Percentiles rank a stretch among this genome's conserved stretches.
Evolutionary conservation across 768 basidiomycete genomes (phyloP).

Genomic region (Crassisporium funariophilum): DNA sequence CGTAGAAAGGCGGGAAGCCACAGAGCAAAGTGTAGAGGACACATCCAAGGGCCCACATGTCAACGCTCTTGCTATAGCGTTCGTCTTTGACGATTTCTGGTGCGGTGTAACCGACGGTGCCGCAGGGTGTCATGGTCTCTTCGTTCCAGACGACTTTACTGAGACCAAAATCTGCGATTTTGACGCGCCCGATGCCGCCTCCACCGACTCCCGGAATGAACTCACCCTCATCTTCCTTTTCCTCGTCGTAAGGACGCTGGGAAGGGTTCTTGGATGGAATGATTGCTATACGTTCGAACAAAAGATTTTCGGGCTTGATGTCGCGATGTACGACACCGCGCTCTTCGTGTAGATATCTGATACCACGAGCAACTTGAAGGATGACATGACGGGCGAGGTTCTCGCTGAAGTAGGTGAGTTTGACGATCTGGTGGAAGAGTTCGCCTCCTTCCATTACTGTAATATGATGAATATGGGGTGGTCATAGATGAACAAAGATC

Average conservation of each 20-base stretch:
- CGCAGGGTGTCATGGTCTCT: constrained; percentile 98
- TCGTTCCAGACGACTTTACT: constrained; percentile 99
- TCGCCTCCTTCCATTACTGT: constrained; percentile 97
- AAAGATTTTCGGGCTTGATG: constrained; percentile 97
- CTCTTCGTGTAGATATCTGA: constrained; percentile 95
- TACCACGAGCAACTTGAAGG: constrained; percentile 91
- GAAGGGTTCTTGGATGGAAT: constrained; percentile 77
- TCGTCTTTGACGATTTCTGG: constrained; percentile 99
- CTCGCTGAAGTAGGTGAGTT: constrained; percentile 98
- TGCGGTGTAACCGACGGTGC: constrained; percentile 99
- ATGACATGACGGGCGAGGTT: constrained; percentile 97
- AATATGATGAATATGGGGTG: constrained; percentile 16
- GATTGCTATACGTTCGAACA: constrained; percentile 92
- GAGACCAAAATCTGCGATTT: constrained; percentile 98
- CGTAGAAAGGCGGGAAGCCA: constrained; percentile 98
- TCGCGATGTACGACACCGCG: constrained; percentile 98
- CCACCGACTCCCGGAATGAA: constrained; percentile 91
- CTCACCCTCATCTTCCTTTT: constrained; percentile 98
- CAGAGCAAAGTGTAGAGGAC: constrained; percentile 98
- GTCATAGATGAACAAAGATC: constrained; percentile 15
- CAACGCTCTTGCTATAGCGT: constrained; percentile 93
- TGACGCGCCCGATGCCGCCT: constrained; percentile 96
- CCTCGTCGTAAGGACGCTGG: constrained; percentile 91
- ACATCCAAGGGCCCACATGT: constrained; percentile 99
- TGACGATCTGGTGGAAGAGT: constrained; percentile 98